Conservation (phyloP, 768 basidiomycete genomes). For the Suillus clintonianus region DNA sequence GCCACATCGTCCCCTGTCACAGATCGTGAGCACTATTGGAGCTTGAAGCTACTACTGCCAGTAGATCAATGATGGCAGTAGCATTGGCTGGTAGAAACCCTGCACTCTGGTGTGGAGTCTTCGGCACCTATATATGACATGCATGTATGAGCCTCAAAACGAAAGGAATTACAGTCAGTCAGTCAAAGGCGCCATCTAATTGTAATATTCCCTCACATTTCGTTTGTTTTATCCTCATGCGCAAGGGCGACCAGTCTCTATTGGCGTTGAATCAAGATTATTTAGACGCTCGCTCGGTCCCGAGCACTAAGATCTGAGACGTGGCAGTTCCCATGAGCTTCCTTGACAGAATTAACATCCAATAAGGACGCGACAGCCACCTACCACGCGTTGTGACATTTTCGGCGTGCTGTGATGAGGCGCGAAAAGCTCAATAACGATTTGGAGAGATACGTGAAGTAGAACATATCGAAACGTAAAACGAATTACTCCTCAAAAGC, state of each 20-base stretch:
- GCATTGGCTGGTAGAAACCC: neutral
- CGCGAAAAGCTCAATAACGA: conserved; percentile 4
- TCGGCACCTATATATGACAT: neutral
- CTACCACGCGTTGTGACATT: neutral
- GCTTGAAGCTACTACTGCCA: neutral
- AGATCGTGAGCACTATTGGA: neutral
- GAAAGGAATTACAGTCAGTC: neutral
- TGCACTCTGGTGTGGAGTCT: neutral
- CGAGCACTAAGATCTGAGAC: neutral
- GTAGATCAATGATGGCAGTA: neutral
- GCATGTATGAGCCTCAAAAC: neutral
- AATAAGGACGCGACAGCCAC: neutral
- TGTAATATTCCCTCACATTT: neutral
- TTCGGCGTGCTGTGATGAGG: neutral
- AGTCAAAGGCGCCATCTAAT: neutral
- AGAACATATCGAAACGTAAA: conserved; percentile 9
- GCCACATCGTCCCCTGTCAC: neutral
- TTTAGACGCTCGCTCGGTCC: neutral
- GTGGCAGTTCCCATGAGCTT: neutral
- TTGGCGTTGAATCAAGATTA: neutral
- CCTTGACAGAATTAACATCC: neutral
- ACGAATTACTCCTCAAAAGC: neutral
- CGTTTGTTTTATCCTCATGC: neutral
- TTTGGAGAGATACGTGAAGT: conserved; percentile 7
- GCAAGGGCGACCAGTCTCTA: neutral